Percentiles rank a stretch among this genome's conserved stretches.
Conservation (phyloP, 805 yeast genomes). For the Saccharomycopsis guyanensis region DNA sequence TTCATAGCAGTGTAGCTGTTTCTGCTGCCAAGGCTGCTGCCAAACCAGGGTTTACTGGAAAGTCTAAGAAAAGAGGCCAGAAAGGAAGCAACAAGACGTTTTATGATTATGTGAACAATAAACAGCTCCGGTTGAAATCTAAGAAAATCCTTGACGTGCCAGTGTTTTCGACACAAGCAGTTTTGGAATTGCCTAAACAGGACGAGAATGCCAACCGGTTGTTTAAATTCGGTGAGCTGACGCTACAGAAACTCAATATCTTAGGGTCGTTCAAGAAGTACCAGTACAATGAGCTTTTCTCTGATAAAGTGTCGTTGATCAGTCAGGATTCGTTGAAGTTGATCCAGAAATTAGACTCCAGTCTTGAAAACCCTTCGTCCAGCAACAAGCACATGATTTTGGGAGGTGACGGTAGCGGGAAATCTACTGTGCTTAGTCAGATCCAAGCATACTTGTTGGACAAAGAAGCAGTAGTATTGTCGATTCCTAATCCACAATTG, state of each 20-base stretch:
- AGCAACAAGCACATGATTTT: slow-evolving; percentile 47
- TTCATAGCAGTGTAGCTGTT: neutral
- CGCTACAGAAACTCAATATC: slow-evolving; percentile 37
- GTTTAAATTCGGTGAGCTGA: slow-evolving; percentile 34
- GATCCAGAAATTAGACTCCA: slow-evolving; percentile 33
- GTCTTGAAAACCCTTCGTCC: slow-evolving; percentile 29
- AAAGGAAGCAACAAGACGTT: slow-evolving; percentile 15
- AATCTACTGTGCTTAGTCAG: slow-evolving; percentile 66
- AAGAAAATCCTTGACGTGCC: slow-evolving; percentile 4
- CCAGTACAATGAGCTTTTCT: slow-evolving; percentile 62
- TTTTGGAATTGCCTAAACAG: neutral
- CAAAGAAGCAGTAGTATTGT: slow-evolving; percentile 44
- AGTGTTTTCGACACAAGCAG: slow-evolving; percentile 1
- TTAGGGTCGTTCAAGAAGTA: slow-evolving; percentile 60
- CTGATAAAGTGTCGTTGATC: slow-evolving; percentile 50
- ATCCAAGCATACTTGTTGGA: slow-evolving; percentile 48
- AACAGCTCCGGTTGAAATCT: slow-evolving; percentile 6
- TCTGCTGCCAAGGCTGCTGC: neutral
- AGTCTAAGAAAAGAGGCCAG: slow-evolving; percentile 4
- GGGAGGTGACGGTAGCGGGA: slow-evolving; percentile 76
- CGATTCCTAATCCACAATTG: slow-evolving; percentile 52
- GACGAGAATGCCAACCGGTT: slow-evolving; percentile 25
- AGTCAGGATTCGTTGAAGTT: slow-evolving; percentile 40
- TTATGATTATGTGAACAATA: slow-evolving; percentile 16
- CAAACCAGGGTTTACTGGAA: neutral